A percentile compares a stretch with the other conserved stretches of the same genome.
Conservation (phyloP, 192 early-diverging fungal species). For the Allomyces macrogynus region DNA sequence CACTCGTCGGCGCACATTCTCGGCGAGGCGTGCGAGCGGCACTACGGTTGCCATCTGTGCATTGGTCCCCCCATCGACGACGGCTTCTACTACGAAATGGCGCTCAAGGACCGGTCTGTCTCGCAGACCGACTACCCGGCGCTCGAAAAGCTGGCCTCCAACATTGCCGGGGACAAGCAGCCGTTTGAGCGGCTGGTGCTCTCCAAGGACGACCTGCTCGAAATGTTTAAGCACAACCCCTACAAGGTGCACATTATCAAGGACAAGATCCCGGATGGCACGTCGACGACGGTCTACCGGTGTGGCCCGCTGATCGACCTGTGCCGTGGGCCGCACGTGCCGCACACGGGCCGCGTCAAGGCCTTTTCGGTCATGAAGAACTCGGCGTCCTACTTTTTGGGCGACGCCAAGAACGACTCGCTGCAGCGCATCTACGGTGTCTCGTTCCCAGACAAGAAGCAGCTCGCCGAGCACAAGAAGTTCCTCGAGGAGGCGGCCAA, state of each 20-base stretch:
- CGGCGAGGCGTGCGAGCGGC: slow-evolving; percentile 89
- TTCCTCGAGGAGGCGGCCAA: slow-evolving; percentile 92
- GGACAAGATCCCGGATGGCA: slow-evolving; percentile 73
- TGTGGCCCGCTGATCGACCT: slow-evolving; percentile 96
- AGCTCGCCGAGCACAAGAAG: slow-evolving; percentile 84
- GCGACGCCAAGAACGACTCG: slow-evolving; percentile 90
- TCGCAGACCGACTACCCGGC: slow-evolving; percentile 59
- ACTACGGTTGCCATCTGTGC: slow-evolving; percentile 95
- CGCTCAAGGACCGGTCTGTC: slow-evolving; percentile 36
- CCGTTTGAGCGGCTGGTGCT: slow-evolving; percentile 74
- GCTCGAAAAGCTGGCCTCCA: slow-evolving; percentile 71
- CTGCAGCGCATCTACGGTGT: slow-evolving; percentile 97
- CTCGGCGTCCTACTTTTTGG: slow-evolving; percentile 96
- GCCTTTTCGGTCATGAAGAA: slow-evolving; percentile 85
- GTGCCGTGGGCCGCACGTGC: slow-evolving; percentile 88
- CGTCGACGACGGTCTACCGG: slow-evolving; percentile 91
- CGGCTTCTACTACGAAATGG: slow-evolving; percentile 96
- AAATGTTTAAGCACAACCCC: slow-evolving; percentile 97
- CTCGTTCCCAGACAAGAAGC: slow-evolving; percentile 96
- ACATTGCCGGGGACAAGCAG: slow-evolving; percentile 87
- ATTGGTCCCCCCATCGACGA: slow-evolving; percentile 87
- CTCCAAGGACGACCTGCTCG: slow-evolving; percentile 70
- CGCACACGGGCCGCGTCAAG: slow-evolving; percentile 83
- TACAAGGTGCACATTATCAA: slow-evolving; percentile 94
- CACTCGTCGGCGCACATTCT: slow-evolving; percentile 94